Conservation (phyloP, 176 grass and related monocot genomes). For the bread wheat (Triticum aestivum) region DNA sequence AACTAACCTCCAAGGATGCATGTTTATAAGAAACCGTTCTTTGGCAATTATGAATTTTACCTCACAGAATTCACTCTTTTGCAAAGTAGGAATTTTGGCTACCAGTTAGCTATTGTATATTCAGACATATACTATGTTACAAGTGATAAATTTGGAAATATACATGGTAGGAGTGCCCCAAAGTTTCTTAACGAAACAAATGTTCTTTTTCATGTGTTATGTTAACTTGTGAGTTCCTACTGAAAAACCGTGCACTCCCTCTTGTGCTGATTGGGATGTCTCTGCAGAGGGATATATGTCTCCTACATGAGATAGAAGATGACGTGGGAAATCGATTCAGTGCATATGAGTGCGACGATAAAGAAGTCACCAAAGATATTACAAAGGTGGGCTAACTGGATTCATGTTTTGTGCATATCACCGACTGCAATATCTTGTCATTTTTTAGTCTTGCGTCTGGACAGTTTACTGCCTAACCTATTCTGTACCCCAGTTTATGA, state of each 20-base stretch:
- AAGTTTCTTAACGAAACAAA: not conserved
- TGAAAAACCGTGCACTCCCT: not conserved
- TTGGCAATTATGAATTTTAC: not conserved
- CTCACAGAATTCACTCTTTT: not conserved
- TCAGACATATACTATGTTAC: not conserved
- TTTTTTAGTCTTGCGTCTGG: too few relatives aligned
- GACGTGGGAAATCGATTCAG: constrained; percentile 57
- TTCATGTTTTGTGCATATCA: not conserved
- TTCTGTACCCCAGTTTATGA: not conserved
- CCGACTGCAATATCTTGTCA: not conserved
- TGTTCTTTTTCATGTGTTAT: not conserved
- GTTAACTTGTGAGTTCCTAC: not conserved
- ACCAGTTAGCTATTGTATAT: not conserved
- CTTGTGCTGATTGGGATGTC: not conserved
- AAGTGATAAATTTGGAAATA: not conserved
- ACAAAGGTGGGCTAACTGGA: constrained; percentile 49
- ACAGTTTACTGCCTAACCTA: too few relatives aligned
- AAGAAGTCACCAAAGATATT: constrained; percentile 67
- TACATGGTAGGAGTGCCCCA: not conserved
- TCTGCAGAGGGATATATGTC: constrained; percentile 78
- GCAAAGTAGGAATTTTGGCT: not conserved
- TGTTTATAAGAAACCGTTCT: not conserved
- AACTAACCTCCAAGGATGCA: not conserved
- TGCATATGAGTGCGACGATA: constrained; percentile 49
- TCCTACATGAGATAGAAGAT: constrained; percentile 90